Percentiles rank a stretch among this genome's conserved stretches.
Conservation (phyloP, 2,329 filamentous ascomycete species). For the Elsinoe perseae region DNA sequence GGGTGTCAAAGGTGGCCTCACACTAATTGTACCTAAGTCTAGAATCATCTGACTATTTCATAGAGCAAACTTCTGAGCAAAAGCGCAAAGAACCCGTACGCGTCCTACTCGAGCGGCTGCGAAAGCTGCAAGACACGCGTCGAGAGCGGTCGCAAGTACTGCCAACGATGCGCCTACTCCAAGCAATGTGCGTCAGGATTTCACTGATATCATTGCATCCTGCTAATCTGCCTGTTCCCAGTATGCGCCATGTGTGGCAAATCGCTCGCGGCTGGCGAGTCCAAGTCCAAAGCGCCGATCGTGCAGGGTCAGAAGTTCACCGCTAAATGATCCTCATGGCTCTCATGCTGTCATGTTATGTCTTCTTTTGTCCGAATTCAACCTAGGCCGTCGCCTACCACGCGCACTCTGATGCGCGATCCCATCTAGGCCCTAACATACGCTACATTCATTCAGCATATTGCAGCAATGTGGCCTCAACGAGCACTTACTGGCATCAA, state of each 20-base stretch:
- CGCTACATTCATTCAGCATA: not conserved
- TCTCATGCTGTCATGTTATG: not conserved
- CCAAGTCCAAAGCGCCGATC: constrained; percentile 41
- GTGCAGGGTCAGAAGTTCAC: constrained; percentile 57
- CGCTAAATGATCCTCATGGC: constrained; percentile 41
- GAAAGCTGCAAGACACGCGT: constrained; percentile 56
- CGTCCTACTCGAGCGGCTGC: constrained; percentile 55
- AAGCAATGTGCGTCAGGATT: constrained; percentile 44
- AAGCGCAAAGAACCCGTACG: constrained; percentile 58
- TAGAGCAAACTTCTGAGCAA: constrained; percentile 59
- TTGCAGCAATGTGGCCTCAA: not conserved
- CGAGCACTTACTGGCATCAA: constrained; percentile 81
- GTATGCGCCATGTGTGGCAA: constrained; percentile 60
- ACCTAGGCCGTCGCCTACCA: no score
- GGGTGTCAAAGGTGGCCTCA: constrained; percentile 50
- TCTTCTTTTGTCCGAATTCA: not conserved
- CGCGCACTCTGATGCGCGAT: not conserved
- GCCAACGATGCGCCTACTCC: constrained; percentile 56
- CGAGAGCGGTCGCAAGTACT: constrained; percentile 53
- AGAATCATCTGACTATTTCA: not conserved
- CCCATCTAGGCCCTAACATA: constrained; percentile 8
- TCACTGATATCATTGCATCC: not conserved
- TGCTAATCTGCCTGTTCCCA: constrained; percentile 25
- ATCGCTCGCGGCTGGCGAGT: constrained; percentile 39
- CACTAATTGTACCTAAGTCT: not conserved